Percentiles rank a stretch among this genome's conserved stretches.
Conservation (phyloP, 495 filamentous ascomycete species). For the Podospora australis region DNA sequence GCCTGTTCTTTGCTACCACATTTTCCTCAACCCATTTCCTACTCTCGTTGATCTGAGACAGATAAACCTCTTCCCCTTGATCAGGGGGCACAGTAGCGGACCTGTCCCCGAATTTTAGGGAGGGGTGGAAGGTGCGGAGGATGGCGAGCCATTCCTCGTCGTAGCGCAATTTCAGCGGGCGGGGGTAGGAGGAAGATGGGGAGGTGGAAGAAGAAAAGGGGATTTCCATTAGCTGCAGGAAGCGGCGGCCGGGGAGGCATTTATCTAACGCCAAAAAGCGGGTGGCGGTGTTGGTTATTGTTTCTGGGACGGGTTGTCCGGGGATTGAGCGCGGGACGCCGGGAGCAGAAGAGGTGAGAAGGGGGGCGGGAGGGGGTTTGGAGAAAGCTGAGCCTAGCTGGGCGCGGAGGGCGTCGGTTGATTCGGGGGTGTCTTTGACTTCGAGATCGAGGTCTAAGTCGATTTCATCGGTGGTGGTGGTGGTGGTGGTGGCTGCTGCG, state of each 20-base stretch:
- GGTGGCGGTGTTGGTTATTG: constrained; percentile 67
- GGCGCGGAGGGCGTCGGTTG: constrained; percentile 51
- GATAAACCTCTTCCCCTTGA: constrained; percentile 60
- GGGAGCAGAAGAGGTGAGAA: too few relatives aligned
- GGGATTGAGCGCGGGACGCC: too few relatives aligned
- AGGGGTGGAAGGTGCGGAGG: constrained; percentile 65
- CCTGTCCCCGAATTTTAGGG: constrained; percentile 54
- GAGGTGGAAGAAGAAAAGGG: constrained; percentile 27
- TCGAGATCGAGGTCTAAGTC: constrained; percentile 51
- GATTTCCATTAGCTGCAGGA: constrained; percentile 69
- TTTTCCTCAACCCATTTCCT: constrained; percentile 72
- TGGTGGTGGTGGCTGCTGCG: background rate
- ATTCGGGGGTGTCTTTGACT: constrained; percentile 30
- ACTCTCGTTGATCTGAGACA: constrained; percentile 53
- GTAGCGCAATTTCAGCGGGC: constrained; percentile 55
- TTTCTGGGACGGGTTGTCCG: constrained; percentile 39
- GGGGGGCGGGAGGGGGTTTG: constrained; percentile 27
- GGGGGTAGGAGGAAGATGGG: constrained; percentile 23
- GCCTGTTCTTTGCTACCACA: constrained; percentile 50
- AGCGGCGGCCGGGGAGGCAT: constrained; percentile 68
- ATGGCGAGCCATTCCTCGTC: constrained; percentile 96
- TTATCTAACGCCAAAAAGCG: constrained; percentile 89
- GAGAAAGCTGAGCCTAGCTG: constrained; percentile 63
- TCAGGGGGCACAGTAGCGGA: constrained; percentile 41
- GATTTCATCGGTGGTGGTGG: constrained; percentile 48